Evolutionary conservation across 2,329 filamentous ascomycete genomes (phyloP), one percentile per base, ranked within the genome.

Genomic region (Setomelanomma holmii): DNA sequence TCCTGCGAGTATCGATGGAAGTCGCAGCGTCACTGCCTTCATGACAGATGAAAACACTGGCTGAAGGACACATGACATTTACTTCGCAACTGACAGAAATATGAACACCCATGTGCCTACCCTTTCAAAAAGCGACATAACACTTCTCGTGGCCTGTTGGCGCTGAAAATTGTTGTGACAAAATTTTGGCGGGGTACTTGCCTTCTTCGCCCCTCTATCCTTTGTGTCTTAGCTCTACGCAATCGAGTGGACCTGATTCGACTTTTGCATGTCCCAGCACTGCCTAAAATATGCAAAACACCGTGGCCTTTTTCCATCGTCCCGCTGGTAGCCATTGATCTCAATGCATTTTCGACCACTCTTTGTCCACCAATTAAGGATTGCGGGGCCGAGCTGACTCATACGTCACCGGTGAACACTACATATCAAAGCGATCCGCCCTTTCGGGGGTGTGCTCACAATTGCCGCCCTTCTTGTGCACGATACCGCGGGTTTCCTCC

Each of bases 161-260:
- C 6, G 3, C 11, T n/a, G 16, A 4, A 36, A 34, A 19, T 20
- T 23, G 21, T 45, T 16, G 42, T 35, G 30, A 35, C 49, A 47
- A 58, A 47, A 40, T 51, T 55, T 55, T 57, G 54, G 56, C 54
- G 56, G 56, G 56, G 56, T 57, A 57, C 48, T 53, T 45, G 39
- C 49, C 45, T 51, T 55, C 54, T 48, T 52, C 42, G 54, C 56
- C 56, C 56, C 54, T 52, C 56, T 24, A 57, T 50, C 36, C 41
- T 19, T 40, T 42, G 45, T 49, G 48, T 40, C 30, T 34, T 50
- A 40, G 47, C 40, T 16, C 21, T 19, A 27, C 36, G 35, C 40
- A 24, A 22, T 20, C 24, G 16, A 30, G 40, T 45, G 40, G 47
- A 39, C 19, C 41, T 44, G 41, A 44, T 44, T 42, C 40, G 49